phyloP scores from a whole-genome alignment of 2,329 filamentous ascomycete genomes.

The Leptodontidium sp. region DNA sequence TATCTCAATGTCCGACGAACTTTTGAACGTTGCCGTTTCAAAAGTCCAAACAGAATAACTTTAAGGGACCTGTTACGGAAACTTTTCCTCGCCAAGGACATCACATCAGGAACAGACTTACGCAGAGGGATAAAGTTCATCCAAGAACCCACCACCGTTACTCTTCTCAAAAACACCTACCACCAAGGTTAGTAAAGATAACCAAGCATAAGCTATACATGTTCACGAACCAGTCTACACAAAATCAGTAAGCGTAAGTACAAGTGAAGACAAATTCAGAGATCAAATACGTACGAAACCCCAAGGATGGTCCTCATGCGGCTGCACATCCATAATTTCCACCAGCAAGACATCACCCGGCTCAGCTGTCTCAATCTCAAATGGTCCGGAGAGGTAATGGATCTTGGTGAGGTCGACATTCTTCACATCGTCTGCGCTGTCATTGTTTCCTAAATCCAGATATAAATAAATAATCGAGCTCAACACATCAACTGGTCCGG shows the following conservation, averaged over 20 bases:
- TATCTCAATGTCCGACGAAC: background rate
- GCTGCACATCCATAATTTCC: slow-evolving; percentile 93
- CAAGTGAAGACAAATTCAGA: background rate
- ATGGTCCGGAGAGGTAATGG: slow-evolving; percentile 90
- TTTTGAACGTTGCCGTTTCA: background rate
- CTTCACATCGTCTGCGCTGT: slow-evolving; percentile 86
- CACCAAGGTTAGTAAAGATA: background rate
- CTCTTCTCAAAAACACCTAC: slow-evolving; percentile 68
- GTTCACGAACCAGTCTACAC: slow-evolving; percentile 36
- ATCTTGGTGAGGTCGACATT: slow-evolving; percentile 85
- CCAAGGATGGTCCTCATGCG: slow-evolving; percentile 85
- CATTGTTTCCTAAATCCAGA: slow-evolving; percentile 70
- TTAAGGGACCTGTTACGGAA: background rate
- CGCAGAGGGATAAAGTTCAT: slow-evolving; percentile 86
- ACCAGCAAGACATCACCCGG: slow-evolving; percentile 82
- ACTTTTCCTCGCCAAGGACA: background rate
- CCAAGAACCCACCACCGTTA: slow-evolving; percentile 89
- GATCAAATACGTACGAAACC: slow-evolving; percentile 78
- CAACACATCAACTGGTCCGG: background rate
- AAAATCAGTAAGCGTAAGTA: slow-evolving; percentile 21
- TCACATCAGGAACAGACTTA: slow-evolving; percentile 51
- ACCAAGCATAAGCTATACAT: background rate
- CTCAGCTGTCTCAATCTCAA: slow-evolving; percentile 83
- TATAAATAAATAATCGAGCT: background rate
- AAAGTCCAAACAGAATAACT: background rate